phyloP scores from a whole-genome alignment of 2,329 filamentous ascomycete species.

The Cercospora citrullina region DNA sequence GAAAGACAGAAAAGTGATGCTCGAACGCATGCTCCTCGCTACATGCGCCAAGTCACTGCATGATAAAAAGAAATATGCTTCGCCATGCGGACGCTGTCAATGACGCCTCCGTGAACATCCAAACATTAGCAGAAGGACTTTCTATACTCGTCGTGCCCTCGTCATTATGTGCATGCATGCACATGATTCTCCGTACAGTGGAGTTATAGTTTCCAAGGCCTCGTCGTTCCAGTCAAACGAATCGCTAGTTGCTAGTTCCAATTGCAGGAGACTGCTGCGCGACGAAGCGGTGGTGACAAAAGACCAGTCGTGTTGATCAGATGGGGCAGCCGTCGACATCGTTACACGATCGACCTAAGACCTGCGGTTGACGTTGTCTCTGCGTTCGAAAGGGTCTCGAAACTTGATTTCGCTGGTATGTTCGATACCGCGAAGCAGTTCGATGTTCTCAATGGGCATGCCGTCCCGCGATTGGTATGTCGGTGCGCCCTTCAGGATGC shows the following conservation, averaged over 20 bases:
- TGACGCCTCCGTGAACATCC: neutral
- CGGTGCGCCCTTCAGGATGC: conserved; percentile 39
- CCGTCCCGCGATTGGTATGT: conserved; percentile 43
- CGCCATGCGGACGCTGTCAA: neutral
- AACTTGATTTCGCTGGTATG: conserved; percentile 32
- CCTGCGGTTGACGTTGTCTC: conserved; percentile 12
- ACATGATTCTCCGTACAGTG: neutral
- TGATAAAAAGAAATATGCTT: neutral
- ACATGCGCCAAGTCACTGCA: neutral
- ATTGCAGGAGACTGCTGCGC: neutral
- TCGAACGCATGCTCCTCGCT: neutral
- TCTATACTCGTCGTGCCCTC: neutral
- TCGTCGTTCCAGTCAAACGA: neutral
- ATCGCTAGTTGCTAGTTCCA: neutral
- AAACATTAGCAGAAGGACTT: neutral
- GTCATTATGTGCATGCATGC: neutral
- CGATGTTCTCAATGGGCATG: conserved; percentile 50
- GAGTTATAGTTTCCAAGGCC: neutral
- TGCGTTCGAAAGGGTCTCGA: conserved; percentile 25
- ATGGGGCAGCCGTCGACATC: neutral
- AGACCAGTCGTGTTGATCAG: neutral
- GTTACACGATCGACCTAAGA: conserved; percentile 1
- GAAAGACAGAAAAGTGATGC: neutral
- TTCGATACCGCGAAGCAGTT: conserved; percentile 45
- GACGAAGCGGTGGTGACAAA: neutral